A percentile compares a stretch with the other conserved stretches of the same genome.
These are phyloP conservation scores for Kregervanrija pseudodelftensis DNA, from an alignment of 805 yeast genomes.

Conservation along the genomic window DNA sequence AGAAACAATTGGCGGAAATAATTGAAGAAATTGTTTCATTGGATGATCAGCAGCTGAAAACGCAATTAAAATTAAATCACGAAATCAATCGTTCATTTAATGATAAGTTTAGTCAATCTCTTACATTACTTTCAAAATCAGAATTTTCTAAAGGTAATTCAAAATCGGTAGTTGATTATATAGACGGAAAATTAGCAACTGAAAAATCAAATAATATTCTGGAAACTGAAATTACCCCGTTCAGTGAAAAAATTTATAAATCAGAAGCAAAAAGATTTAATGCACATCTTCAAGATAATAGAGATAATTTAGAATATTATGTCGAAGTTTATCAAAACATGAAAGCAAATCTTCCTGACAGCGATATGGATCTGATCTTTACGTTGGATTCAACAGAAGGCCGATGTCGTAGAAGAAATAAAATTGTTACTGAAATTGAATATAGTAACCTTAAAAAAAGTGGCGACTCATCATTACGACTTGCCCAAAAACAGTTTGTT, in stretches of 20 bases:
- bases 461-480: too few relatives aligned
- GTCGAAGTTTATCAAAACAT: slow-evolving; percentile 41
- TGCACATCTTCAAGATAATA: slow-evolving; percentile 56
- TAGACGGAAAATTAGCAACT: neutral
- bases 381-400: slow-evolving; percentile 65
- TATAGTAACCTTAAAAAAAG: too few relatives aligned
- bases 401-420: slow-evolving; percentile 55
- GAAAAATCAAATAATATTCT: slow-evolving; percentile 2
- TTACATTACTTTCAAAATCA: slow-evolving; percentile 1
- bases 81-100: slow-evolving; percentile 7
- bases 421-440: slow-evolving; percentile 31
- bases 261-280: slow-evolving; percentile 43
- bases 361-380: slow-evolving; percentile 29
- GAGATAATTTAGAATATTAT: slow-evolving; percentile 49
- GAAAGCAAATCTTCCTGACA: slow-evolving; percentile 29
- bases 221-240: slow-evolving; percentile 26
- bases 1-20: neutral
- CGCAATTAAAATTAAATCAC: slow-evolving; percentile 6
- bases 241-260: slow-evolving; percentile 31
- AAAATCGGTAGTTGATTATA: slow-evolving; percentile 3
- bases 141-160: slow-evolving; percentile 1
- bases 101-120: slow-evolving; percentile 4
- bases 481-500: too few relatives aligned
- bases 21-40: slow-evolving; percentile 3
- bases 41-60: slow-evolving; percentile 18